A percentile compares a stretch with the other conserved stretches of the same genome.
Evolutionary conservation across 768 basidiomycete genomes (phyloP).

Genomic region (Gymnopilus dilepis): DNA sequence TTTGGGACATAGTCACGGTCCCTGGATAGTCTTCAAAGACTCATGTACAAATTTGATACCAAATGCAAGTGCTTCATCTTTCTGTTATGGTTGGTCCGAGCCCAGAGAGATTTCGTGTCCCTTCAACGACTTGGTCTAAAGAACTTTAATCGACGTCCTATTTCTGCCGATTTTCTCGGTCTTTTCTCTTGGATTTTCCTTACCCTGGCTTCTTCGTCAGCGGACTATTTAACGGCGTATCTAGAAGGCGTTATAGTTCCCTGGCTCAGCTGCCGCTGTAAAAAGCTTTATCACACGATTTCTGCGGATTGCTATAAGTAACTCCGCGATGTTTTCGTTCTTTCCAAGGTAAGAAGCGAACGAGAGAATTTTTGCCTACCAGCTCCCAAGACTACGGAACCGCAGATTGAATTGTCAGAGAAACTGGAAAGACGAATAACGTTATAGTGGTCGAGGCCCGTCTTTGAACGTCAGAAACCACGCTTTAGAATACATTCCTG

Average conservation of each 20-base stretch:
- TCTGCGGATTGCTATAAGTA: constrained; percentile 12
- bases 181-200: background rate
- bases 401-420: background rate
- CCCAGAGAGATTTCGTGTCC: too few species aligned
- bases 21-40: background rate
- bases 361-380: background rate
- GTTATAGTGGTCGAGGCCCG: background rate
- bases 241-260: too few species aligned
- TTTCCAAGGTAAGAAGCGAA: background rate
- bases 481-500: background rate
- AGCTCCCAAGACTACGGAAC: background rate
- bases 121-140: too few species aligned
- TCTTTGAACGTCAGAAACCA: background rate
- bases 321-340: background rate
- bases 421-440: background rate
- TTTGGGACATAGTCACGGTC: background rate
- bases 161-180: background rate
- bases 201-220: background rate
- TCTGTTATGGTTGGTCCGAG: too few species aligned
- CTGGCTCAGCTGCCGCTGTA: background rate
- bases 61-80: too few species aligned
- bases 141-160: too few species aligned
- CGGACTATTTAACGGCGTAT: background rate
- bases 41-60: too few species aligned
- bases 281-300: constrained; percentile 17